These are phyloP conservation scores for Phytophthora colocasiae DNA, from an alignment of 352 stramenopile genomes.

Conservation along the genomic window DNA sequence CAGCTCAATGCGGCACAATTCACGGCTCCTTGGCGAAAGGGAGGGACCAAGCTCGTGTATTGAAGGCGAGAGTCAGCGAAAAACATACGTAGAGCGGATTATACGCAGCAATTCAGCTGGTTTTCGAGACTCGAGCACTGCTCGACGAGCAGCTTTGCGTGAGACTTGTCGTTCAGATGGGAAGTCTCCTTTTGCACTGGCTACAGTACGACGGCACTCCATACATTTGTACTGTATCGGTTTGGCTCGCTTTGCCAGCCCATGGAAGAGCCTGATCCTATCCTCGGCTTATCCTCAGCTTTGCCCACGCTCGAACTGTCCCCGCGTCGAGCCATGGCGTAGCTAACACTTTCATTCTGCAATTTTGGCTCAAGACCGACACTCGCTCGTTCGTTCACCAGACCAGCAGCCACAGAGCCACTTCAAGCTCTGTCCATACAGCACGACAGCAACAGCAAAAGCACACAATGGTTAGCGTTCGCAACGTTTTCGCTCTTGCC, in stretches of 20 bases:
- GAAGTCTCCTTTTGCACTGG: slow-evolving; percentile 25
- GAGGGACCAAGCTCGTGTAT: slow-evolving; percentile 14
- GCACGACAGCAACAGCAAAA: slow-evolving; percentile 12
- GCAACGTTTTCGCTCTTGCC: slow-evolving; percentile 20
- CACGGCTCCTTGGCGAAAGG: slow-evolving; percentile 3
- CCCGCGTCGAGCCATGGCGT: slow-evolving; percentile 10
- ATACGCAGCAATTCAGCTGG: slow-evolving; percentile 6
- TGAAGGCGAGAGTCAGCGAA: slow-evolving; percentile 21
- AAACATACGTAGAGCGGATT: not conserved
- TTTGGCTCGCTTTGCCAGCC: slow-evolving; percentile 12
- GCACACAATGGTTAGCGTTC: slow-evolving; percentile 24
- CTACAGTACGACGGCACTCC: slow-evolving; percentile 29
- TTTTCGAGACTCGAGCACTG: slow-evolving; percentile 25
- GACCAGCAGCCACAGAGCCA: slow-evolving; percentile 27
- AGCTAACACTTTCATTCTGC: slow-evolving; percentile 38
- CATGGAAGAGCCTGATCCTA: slow-evolving; percentile 34
- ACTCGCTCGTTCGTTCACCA: slow-evolving; percentile 10
- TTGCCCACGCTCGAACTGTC: slow-evolving; percentile 25
- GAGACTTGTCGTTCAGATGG: slow-evolving; percentile 22
- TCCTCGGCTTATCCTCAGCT: slow-evolving; percentile 42
- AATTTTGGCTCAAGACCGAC: slow-evolving; percentile 28
- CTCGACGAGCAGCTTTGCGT: slow-evolving; percentile 9
- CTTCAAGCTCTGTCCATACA: slow-evolving; percentile 28
- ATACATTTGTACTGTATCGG: slow-evolving; percentile 38
- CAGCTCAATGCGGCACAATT: slow-evolving; percentile 13